Percentiles rank a stretch among this genome's conserved stretches.
phyloP scores from a whole-genome alignment of 352 stramenopile species.

The Pythium sp. region DNA sequence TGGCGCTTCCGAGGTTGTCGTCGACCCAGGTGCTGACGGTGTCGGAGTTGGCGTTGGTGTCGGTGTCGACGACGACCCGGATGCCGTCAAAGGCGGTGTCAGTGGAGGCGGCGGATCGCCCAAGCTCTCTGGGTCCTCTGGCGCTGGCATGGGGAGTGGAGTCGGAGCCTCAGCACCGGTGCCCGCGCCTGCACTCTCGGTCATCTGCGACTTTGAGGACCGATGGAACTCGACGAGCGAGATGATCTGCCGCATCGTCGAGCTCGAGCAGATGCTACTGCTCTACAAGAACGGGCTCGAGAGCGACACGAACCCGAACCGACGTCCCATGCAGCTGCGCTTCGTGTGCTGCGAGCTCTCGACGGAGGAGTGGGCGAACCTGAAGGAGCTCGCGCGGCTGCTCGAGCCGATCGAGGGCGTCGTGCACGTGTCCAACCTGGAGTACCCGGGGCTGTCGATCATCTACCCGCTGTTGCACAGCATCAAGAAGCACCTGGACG shows the following conservation, averaged over 20 bases:
- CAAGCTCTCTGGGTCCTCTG: slow-evolving; percentile 7
- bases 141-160: background rate
- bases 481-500: slow-evolving; percentile 65
- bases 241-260: slow-evolving; percentile 80
- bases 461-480: slow-evolving; percentile 66
- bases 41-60: background rate
- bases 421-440: slow-evolving; percentile 58
- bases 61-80: slow-evolving; percentile 13
- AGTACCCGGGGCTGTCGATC: slow-evolving; percentile 72
- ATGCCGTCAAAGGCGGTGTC: slow-evolving; percentile 6
- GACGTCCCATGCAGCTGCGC: slow-evolving; percentile 70
- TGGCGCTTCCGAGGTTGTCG: slow-evolving; percentile 18
- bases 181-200: slow-evolving; percentile 36
- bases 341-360: slow-evolving; percentile 78
- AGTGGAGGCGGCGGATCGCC: background rate
- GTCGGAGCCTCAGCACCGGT: background rate
- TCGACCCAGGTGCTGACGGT: slow-evolving; percentile 9
- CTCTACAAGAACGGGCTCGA: slow-evolving; percentile 78
- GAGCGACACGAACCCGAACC: slow-evolving; percentile 64
- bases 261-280: slow-evolving; percentile 68
- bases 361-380: slow-evolving; percentile 55
- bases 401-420: slow-evolving; percentile 66
- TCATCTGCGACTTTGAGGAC: slow-evolving; percentile 79
- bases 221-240: slow-evolving; percentile 76
- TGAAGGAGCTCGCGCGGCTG: slow-evolving; percentile 66